phyloP scores from a whole-genome alignment of 768 basidiomycete genomes.

The Amanita exitialis region DNA sequence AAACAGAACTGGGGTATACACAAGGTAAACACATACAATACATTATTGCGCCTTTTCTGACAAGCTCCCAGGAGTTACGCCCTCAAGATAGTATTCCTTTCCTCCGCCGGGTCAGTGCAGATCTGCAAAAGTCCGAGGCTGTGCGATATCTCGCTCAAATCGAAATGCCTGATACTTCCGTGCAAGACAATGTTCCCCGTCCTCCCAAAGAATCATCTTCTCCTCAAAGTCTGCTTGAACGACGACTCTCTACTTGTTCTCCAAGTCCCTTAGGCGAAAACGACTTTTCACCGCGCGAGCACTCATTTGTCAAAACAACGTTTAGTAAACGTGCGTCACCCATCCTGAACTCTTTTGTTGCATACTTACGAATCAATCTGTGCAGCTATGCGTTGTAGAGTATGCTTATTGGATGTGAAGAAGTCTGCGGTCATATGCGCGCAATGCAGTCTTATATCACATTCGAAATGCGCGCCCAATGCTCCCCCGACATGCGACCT shows the following conservation, averaged over 20 bases:
- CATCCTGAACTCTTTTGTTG: background rate
- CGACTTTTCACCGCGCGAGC: constrained; percentile 57
- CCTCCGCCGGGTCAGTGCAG: constrained; percentile 82
- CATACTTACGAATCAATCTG: constrained; percentile 8
- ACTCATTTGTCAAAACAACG: constrained; percentile 85
- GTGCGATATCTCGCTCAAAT: constrained; percentile 41
- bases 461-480: constrained; percentile 63
- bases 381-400: constrained; percentile 77
- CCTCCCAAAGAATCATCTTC: constrained; percentile 20
- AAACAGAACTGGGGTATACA: constrained; percentile 70
- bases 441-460: constrained; percentile 83
- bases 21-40: constrained; percentile 42
- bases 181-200: constrained; percentile 23
- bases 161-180: constrained; percentile 33
- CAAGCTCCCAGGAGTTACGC: constrained; percentile 51
- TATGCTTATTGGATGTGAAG: constrained; percentile 74
- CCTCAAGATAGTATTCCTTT: constrained; percentile 95
- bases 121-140: constrained; percentile 65
- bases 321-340: constrained; percentile 77
- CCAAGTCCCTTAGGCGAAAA: constrained; percentile 28
- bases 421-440: constrained; percentile 83
- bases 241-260: constrained; percentile 29
- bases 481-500: constrained; percentile 78
- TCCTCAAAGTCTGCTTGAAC: constrained; percentile 25
- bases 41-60: constrained; percentile 3